phyloP scores from a whole-genome alignment of 257 asterid species.

The Asclepias syriaca region DNA sequence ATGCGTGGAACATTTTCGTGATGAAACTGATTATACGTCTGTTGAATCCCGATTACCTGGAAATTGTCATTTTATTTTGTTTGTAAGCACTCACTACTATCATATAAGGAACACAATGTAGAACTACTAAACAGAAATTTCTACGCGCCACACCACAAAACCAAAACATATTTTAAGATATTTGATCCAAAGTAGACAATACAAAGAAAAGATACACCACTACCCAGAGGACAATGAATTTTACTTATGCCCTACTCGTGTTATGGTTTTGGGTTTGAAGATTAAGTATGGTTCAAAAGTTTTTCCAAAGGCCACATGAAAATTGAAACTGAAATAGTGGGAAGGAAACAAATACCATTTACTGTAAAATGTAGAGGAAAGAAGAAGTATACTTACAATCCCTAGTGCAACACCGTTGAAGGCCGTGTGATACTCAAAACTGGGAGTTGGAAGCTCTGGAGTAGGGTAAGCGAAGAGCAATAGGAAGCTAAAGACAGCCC shows the following conservation, averaged over 20 bases:
- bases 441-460: constrained; percentile 88
- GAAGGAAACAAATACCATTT: neutral
- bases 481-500: constrained; percentile 78
- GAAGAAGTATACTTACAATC: constrained; percentile 54
- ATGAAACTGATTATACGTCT: constrained; percentile 84
- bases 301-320: neutral
- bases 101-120: neutral
- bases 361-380: neutral
- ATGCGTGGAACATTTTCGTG: constrained; percentile 67
- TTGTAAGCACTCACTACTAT: neutral
- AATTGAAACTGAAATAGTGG: neutral
- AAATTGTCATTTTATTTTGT: constrained; percentile 11
- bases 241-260: too few relatives aligned
- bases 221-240: too few relatives aligned
- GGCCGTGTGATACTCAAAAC: constrained; percentile 91
- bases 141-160: too few relatives aligned
- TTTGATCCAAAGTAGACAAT: too few relatives aligned
- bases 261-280: too few relatives aligned
- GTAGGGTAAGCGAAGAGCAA: constrained; percentile 95
- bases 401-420: constrained; percentile 90
- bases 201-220: too few relatives aligned
- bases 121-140: too few relatives aligned
- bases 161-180: too few relatives aligned
- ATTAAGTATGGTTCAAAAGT: neutral
- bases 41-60: constrained; percentile 92